Percentiles rank a stretch among this genome's conserved stretches.
phyloP scores from a whole-genome alignment of 1,139 yeast species.

The Hansenula lynferdii region DNA sequence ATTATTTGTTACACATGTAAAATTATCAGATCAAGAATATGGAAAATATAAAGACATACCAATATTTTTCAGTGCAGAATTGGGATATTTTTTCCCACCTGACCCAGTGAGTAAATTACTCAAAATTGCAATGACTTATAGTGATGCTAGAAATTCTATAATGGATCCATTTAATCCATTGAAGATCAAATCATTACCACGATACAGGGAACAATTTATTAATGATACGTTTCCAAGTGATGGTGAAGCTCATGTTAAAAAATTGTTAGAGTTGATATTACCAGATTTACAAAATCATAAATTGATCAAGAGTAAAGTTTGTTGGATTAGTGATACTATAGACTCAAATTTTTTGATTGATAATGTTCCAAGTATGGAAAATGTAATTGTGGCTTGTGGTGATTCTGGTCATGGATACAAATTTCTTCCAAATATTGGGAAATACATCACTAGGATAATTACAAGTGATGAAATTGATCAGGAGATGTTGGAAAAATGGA shows the following conservation, averaged over 20 bases:
- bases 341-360: slow-evolving; percentile 39
- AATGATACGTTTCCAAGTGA: slow-evolving; percentile 26
- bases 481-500: slow-evolving; percentile 10
- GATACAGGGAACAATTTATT: too few species aligned
- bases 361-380: slow-evolving; percentile 28
- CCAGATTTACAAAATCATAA: slow-evolving; percentile 35
- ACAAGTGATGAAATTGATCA: slow-evolving; percentile 5
- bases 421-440: slow-evolving; percentile 36
- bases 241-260: slow-evolving; percentile 24
- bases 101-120: slow-evolving; percentile 31
- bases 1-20: slow-evolving; percentile 37
- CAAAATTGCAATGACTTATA: slow-evolving; percentile 33
- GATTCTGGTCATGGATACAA: slow-evolving; percentile 40
- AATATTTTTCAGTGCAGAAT: slow-evolving; percentile 32
- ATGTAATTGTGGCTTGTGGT: slow-evolving; percentile 32
- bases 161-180: too few species aligned
- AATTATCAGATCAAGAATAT: slow-evolving; percentile 31
- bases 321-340: slow-evolving; percentile 44
- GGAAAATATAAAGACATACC: slow-evolving; percentile 28
- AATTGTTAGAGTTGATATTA: slow-evolving; percentile 26
- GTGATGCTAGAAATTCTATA: background rate
- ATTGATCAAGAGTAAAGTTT: slow-evolving; percentile 31
- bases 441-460: slow-evolving; percentile 27
- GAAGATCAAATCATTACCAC: too few species aligned
- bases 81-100: slow-evolving; percentile 41